Evolutionary conservation across 2,329 filamentous ascomycete genomes (phyloP).

Genomic region (Stylonectria norvegica): DNA sequence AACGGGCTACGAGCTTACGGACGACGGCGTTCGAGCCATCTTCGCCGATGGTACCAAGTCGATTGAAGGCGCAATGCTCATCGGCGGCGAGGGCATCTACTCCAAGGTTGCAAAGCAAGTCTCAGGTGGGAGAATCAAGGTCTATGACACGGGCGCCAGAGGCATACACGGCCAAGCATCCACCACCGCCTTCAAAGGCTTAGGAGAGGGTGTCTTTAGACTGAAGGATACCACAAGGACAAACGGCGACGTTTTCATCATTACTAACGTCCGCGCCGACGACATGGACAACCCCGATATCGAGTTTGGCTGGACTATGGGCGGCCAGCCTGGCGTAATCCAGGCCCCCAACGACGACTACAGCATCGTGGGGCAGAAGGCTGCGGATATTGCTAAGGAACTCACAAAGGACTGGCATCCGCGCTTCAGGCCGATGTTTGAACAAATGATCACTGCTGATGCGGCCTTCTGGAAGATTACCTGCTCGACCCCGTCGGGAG

Average conservation of each 20-base stretch:
- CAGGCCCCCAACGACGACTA: slow-evolving; percentile 57
- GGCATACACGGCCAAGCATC: slow-evolving; percentile 65
- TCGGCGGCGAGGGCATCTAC: slow-evolving; percentile 62
- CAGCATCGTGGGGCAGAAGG: slow-evolving; percentile 52
- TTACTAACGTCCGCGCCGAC: slow-evolving; percentile 60
- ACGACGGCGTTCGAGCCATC: slow-evolving; percentile 50
- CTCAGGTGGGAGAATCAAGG: slow-evolving; percentile 54
- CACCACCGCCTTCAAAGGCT: slow-evolving; percentile 55
- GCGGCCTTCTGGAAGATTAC: slow-evolving; percentile 67
- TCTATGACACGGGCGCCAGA: slow-evolving; percentile 60
- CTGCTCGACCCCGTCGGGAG: slow-evolving; percentile 56
- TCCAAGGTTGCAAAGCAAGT: slow-evolving; percentile 59
- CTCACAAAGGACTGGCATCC: slow-evolving; percentile 55
- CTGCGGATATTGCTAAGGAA: slow-evolving; percentile 55
- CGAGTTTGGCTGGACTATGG: slow-evolving; percentile 63
- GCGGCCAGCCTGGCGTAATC: slow-evolving; percentile 55
- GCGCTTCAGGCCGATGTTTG: slow-evolving; percentile 53
- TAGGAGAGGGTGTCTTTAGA: slow-evolving; percentile 62
- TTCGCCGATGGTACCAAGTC: slow-evolving; percentile 60
- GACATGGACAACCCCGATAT: slow-evolving; percentile 57
- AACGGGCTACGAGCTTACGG: slow-evolving; percentile 55
- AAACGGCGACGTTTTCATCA: slow-evolving; percentile 49
- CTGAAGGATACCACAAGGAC: slow-evolving; percentile 47
- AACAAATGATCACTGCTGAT: slow-evolving; percentile 53
- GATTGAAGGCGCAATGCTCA: slow-evolving; percentile 54